These are phyloP conservation scores for Hypoxylon cercidicola DNA, from an alignment of 495 filamentous ascomycete species.

Conservation along the genomic window DNA sequence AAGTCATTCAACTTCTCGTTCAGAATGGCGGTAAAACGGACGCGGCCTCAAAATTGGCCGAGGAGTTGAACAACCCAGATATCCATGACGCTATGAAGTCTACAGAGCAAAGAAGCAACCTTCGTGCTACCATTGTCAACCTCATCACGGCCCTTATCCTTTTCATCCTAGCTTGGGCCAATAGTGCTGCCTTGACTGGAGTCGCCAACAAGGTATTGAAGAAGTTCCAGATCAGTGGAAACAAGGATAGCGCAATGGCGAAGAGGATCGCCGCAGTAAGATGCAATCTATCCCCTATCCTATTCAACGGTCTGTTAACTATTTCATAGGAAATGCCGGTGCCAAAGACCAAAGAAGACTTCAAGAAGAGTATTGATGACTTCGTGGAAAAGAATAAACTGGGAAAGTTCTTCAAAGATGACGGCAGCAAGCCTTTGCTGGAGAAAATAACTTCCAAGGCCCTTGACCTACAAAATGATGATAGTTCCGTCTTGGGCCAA, in stretches of 20 bases:
- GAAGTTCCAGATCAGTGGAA: constrained; percentile 28
- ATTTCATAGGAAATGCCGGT: constrained; percentile 6
- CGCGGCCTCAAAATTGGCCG: not conserved
- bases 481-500: constrained; percentile 12
- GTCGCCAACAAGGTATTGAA: constrained; percentile 14
- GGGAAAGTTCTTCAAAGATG: constrained; percentile 25
- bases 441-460: constrained; percentile 29
- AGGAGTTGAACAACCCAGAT: constrained; percentile 6
- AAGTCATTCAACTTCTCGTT: constrained; percentile 26
- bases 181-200: constrained; percentile 7
- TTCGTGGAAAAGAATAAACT: constrained; percentile 27
- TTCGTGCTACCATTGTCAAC: constrained; percentile 5
- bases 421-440: constrained; percentile 11
- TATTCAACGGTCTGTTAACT: constrained; percentile 4
- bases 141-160: constrained; percentile 24
- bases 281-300: not conserved
- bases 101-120: not conserved
- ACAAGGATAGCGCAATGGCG: not conserved
- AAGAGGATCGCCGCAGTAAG: constrained; percentile 14
- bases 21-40: constrained; percentile 25
- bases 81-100: constrained; percentile 21
- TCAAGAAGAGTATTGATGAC: constrained; percentile 27
- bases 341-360: constrained; percentile 30
- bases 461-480: constrained; percentile 25
- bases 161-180: constrained; percentile 25